Percentiles rank a stretch among this genome's conserved stretches.
phyloP scores from a whole-genome alignment of 176 grass and related monocot genomes.

The Musa itinerans region DNA sequence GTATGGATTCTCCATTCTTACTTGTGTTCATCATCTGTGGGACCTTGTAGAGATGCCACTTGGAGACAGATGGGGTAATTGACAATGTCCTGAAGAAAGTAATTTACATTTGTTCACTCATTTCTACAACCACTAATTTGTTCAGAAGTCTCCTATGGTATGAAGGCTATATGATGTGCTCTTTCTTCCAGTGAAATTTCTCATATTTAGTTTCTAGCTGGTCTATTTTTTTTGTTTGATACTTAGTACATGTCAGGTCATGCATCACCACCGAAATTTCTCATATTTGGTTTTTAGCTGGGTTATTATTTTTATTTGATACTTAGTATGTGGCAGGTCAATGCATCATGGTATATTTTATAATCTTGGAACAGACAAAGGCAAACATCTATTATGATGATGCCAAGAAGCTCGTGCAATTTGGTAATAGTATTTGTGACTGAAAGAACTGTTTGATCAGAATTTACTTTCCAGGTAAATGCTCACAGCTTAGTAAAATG shows the following conservation, averaged over 20 bases:
- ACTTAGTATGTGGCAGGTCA: conserved; percentile 73
- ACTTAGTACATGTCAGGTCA: conserved; percentile 69
- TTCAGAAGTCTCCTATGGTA: conserved; percentile 73
- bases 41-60: conserved; percentile 41
- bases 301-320: background rate
- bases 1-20: background rate
- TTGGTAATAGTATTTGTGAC: conserved; percentile 53
- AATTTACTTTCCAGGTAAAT: conserved; percentile 62
- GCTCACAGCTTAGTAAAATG: background rate
- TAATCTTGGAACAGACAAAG: conserved; percentile 50
- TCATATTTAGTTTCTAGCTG: background rate
- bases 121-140: conserved; percentile 34
- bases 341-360: conserved; percentile 69
- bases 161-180: background rate
- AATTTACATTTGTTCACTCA: conserved; percentile 57
- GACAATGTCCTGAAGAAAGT: conserved; percentile 84
- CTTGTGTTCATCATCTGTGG: background rate
- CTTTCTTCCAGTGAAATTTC: background rate
- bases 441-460: conserved; percentile 71
- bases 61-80: conserved; percentile 46
- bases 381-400: conserved; percentile 25
- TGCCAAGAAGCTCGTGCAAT: too few species aligned
- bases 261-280: conserved; percentile 24
- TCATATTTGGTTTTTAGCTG: background rate
- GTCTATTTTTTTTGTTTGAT: background rate